Evolutionary conservation across 208 protist genomes (phyloP).

Genomic region (Perkinsela sp.): DNA sequence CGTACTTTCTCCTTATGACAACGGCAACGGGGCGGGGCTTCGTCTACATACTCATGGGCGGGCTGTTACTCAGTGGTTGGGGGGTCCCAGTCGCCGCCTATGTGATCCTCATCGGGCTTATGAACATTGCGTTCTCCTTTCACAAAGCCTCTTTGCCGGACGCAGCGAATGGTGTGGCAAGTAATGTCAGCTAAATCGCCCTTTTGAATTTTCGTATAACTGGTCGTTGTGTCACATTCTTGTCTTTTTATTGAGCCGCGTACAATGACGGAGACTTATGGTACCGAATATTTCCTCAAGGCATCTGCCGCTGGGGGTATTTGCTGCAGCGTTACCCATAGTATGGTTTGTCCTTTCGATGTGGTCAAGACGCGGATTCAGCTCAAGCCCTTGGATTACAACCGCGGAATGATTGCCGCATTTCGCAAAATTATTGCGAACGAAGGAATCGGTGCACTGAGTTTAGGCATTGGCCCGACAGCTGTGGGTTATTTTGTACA

Average conservation of each 20-base stretch:
- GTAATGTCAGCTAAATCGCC: too few relatives aligned
- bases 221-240: too few relatives aligned
- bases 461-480: slow-evolving; percentile 66
- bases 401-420: slow-evolving; percentile 25
- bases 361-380: slow-evolving; percentile 85
- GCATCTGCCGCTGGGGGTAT: slow-evolving; percentile 69
- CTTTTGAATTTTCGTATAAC: too few relatives aligned
- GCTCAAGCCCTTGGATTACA: slow-evolving; percentile 52
- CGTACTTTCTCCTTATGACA: neutral
- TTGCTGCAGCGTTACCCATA: slow-evolving; percentile 76
- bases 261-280: slow-evolving; percentile 7
- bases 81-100: neutral
- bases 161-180: too few relatives aligned
- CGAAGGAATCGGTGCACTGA: slow-evolving; percentile 27
- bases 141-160: too few relatives aligned
- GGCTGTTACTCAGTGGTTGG: neutral
- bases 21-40: neutral
- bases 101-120: neutral
- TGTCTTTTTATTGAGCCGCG: too few relatives aligned
- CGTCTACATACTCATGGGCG: neutral
- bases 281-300: slow-evolving; percentile 62
- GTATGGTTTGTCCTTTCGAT: slow-evolving; percentile 69
- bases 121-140: neutral
- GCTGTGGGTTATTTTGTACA: slow-evolving; percentile 68
- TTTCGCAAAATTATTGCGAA: slow-evolving; percentile 20